A percentile compares a stretch with the other conserved stretches of the same genome.
phyloP scores from a whole-genome alignment of 352 stramenopile species.

The Globisporangium okanoganense region DNA sequence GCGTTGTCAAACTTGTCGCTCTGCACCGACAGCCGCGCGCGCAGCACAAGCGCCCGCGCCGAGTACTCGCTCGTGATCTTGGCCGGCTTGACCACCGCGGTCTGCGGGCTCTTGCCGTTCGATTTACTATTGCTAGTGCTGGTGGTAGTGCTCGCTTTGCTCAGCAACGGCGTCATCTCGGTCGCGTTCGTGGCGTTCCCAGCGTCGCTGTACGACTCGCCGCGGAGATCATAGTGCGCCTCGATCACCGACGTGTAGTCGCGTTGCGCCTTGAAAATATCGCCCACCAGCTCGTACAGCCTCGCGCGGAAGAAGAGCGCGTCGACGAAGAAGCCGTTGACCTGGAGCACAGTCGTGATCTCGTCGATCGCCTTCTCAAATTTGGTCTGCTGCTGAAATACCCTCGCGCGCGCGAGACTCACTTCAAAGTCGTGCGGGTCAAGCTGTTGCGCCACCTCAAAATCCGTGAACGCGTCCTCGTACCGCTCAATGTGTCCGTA shows the following conservation, averaged over 20 bases:
- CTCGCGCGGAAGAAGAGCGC: slow-evolving; percentile 56
- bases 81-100: slow-evolving; percentile 12
- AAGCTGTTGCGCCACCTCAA: slow-evolving; percentile 34
- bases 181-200: not conserved
- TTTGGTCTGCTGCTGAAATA: slow-evolving; percentile 45
- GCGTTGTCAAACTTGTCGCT: slow-evolving; percentile 54
- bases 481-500: slow-evolving; percentile 41
- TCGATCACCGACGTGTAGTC: slow-evolving; percentile 77
- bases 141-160: slow-evolving; percentile 12
- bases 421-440: slow-evolving; percentile 62
- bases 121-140: not conserved
- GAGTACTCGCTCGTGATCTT: slow-evolving; percentile 61
- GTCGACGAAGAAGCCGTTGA: slow-evolving; percentile 75
- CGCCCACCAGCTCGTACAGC: slow-evolving; percentile 42
- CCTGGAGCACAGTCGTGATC: slow-evolving; percentile 45
- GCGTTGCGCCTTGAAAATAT: slow-evolving; percentile 31
- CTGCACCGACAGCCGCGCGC: slow-evolving; percentile 42
- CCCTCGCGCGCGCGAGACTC: slow-evolving; percentile 46
- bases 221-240: slow-evolving; percentile 44
- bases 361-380: slow-evolving; percentile 40
- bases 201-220: slow-evolving; percentile 13
- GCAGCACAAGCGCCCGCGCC: slow-evolving; percentile 43
- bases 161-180: slow-evolving; percentile 12
- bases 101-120: not conserved
- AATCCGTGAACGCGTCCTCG: slow-evolving; percentile 54